Base-by-base conservation (phyloP, 2,329 filamentous ascomycete genomes). In the Colletotrichum liaoningense region DNA sequence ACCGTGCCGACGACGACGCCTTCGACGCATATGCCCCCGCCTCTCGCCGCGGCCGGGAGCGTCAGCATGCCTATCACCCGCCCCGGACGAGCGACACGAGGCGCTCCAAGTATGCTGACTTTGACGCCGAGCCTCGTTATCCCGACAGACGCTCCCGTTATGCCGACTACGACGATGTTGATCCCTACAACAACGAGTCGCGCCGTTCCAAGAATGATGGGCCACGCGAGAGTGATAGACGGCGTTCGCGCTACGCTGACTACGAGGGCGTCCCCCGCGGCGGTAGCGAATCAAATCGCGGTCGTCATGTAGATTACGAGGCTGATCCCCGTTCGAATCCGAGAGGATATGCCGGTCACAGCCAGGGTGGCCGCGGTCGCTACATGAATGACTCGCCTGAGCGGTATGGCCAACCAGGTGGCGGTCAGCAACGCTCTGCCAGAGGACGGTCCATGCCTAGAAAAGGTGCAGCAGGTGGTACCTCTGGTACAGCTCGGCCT, bases 11-110 rank as follows among this genome's bases (percentile, higher is more conserved):
- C 30, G 55, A 62, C 26, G 66, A 64, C 22, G 59, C 59, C n/a
- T 64, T 60, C 49, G 70, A 69, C 22, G 30, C 46, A 2, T 55
- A 63, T 35, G 46, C 46, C 19, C 62, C 71, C 3, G 67, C 60
- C 6, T 72, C 71, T 56, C 68, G 54, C 22, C 67, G 49, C 26
- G 67, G 62, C 33, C 71, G 58, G 12, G 71, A 73, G 24, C 67
- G 71, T 9, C 70, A 69, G 11, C 65, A 70, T n/a, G 69, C 63
- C 12, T 67, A 69, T 26, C 65, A 75, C 57, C 74, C 74, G 16
- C 74, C 74, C 8, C 62, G 65, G n/a, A 74, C 67, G 42, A 67
- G 67, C 24, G 74, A 75, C n/a, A 74, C 74, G 6, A 74, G 72
- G 30, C 67, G 65, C 16, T 38, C 56, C 22, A 70, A 35, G 42